A percentile compares a stretch with the other conserved stretches of the same genome.
These are phyloP conservation scores for Cyberlindnera petersonii DNA, from an alignment of 805 yeast species.

Conservation along the genomic window DNA sequence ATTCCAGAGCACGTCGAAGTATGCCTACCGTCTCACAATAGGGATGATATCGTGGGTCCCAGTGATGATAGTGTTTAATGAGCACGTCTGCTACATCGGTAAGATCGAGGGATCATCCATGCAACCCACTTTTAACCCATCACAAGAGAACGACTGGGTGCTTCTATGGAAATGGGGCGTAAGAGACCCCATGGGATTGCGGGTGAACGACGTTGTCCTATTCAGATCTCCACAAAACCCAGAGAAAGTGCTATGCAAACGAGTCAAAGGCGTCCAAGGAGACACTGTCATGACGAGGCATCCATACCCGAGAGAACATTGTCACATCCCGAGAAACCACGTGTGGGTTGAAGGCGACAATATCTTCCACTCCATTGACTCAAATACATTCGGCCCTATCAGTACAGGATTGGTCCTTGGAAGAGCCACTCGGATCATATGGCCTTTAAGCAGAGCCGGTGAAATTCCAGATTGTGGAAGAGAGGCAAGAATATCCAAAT, in stretches of 20 bases:
- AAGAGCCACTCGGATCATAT: conserved; percentile 61
- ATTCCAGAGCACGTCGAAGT: conserved; percentile 20
- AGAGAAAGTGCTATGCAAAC: conserved; percentile 66
- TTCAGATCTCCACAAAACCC: conserved; percentile 82
- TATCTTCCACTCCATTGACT: conserved; percentile 67
- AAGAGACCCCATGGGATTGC: conserved; percentile 41
- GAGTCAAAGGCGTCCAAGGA: conserved; percentile 74
- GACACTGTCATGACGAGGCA: conserved; percentile 59
- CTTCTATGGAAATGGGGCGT: conserved; percentile 63
- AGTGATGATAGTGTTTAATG: conserved; percentile 62
- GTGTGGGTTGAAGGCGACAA: conserved; percentile 96
- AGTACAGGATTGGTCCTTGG: conserved; percentile 79
- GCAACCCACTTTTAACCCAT: conserved; percentile 86
- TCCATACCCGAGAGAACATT: conserved; percentile 62
- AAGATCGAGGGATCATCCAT: conserved; percentile 78
- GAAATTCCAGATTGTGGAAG: conserved; percentile 48
- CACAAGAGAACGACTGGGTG: conserved; percentile 53
- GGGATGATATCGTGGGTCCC: conserved; percentile 71
- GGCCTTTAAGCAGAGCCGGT: conserved; percentile 64
- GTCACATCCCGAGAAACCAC: conserved; percentile 71
- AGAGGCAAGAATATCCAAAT: conserved; percentile 38
- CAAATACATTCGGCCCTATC: conserved; percentile 85
- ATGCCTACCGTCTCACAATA: conserved; percentile 31
- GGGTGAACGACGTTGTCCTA: conserved; percentile 69
- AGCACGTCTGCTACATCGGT: conserved; percentile 69